Evolutionary conservation across 768 basidiomycete species (phyloP).

Genomic region (Pluteus cervinus): DNA sequence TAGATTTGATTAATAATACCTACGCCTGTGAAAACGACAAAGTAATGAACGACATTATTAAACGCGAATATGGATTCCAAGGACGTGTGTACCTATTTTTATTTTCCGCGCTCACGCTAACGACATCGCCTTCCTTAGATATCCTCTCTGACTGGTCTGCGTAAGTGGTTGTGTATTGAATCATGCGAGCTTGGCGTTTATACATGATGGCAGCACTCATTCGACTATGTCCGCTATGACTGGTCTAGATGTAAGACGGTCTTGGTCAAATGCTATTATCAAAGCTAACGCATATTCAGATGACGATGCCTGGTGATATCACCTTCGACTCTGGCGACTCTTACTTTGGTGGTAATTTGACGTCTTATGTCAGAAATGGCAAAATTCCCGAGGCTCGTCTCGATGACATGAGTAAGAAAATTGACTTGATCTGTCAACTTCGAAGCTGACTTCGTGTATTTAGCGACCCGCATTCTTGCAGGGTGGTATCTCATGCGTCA

Average conservation of each 20-base stretch:
- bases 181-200: not conserved
- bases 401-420: too few relatives aligned
- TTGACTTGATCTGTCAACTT: too few relatives aligned
- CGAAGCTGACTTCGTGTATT: too few relatives aligned
- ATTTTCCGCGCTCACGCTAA: not conserved
- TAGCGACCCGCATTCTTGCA: conserved; percentile 72
- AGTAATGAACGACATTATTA: conserved; percentile 46
- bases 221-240: conserved; percentile 39
- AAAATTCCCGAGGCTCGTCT: too few relatives aligned
- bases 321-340: conserved; percentile 27
- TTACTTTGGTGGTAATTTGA: conserved; percentile 50
- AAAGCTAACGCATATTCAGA: conserved; percentile 18
- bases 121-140: conserved; percentile 15
- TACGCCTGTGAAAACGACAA: conserved; percentile 54
- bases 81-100: conserved; percentile 27
- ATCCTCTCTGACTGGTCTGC: conserved; percentile 54
- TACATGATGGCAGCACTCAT: conserved; percentile 17
- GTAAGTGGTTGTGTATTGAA: not conserved
- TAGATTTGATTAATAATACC: conserved; percentile 43
- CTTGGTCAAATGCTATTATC: not conserved
- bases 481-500: conserved; percentile 64
- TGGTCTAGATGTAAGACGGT: conserved; percentile 38
- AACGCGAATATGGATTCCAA: conserved; percentile 53
- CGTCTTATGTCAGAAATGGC: conserved; percentile 50
- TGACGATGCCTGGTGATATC: conserved; percentile 42